A percentile compares a stretch with the other conserved stretches of the same genome.
Evolutionary conservation across 352 stramenopile species (phyloP).

Genomic region (Saprolegnia parasitica): DNA sequence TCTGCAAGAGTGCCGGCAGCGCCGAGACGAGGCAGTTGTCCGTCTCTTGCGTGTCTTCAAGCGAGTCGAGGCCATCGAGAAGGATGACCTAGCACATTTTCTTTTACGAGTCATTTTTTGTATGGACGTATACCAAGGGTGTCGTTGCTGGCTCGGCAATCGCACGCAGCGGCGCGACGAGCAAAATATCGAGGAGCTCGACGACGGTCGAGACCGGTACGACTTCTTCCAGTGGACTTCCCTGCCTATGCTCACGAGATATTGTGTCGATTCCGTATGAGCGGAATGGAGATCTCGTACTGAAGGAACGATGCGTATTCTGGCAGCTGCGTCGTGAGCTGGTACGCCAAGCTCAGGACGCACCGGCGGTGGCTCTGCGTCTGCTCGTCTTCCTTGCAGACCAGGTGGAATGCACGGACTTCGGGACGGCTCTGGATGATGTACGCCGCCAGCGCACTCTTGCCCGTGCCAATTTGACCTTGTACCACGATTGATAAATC

Average conservation of each 20-base stretch:
- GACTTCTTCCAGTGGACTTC: conserved; percentile 65
- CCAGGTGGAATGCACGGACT: conserved; percentile 70
- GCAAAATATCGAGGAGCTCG: conserved; percentile 44
- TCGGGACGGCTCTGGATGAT: conserved; percentile 66
- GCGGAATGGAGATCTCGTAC: conserved; percentile 20
- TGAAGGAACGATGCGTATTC: conserved; percentile 65
- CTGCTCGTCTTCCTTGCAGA: conserved; percentile 66
- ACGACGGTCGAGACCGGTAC: conserved; percentile 65
- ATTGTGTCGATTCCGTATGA: background rate
- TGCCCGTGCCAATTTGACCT: conserved; percentile 60
- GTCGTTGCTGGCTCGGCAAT: conserved; percentile 42
- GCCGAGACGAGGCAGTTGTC: conserved; percentile 60
- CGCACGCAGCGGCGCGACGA: conserved; percentile 58
- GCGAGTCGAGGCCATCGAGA: conserved; percentile 55
- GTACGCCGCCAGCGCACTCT: conserved; percentile 53
- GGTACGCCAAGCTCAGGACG: conserved; percentile 63
- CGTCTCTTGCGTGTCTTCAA: conserved; percentile 24
- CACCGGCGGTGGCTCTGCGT: conserved; percentile 61
- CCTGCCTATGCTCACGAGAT: conserved; percentile 19
- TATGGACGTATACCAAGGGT: conserved; percentile 10
- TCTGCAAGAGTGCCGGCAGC: conserved; percentile 45
- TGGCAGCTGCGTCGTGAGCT: conserved; percentile 67
- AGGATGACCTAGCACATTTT: conserved; percentile 57
- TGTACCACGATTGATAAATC: too few species aligned
- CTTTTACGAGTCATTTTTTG: background rate